phyloP scores from a whole-genome alignment of 108 stramenopile genomes.

The Cyclotella kingstonii region DNA sequence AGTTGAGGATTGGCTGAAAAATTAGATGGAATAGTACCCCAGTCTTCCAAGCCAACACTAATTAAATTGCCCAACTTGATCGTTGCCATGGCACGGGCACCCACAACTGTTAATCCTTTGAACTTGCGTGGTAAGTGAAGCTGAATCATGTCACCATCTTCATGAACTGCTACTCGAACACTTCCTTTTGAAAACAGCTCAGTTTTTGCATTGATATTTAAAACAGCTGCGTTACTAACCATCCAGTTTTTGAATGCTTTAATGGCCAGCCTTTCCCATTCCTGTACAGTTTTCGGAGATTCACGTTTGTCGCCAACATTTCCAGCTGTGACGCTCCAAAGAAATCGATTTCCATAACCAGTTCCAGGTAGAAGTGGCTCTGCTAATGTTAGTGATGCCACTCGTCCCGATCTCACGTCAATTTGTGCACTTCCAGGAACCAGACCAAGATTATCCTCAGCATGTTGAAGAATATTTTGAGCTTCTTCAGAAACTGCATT shows the following conservation, averaged over 20 bases:
- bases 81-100: slow-evolving; percentile 7
- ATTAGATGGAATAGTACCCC: slow-evolving; percentile 5
- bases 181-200: slow-evolving; percentile 14
- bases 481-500: neutral
- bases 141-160: slow-evolving; percentile 23
- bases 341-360: slow-evolving; percentile 13
- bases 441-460: neutral
- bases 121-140: slow-evolving; percentile 7
- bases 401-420: slow-evolving; percentile 14
- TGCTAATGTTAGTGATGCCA: neutral
- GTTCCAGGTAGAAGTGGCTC: slow-evolving; percentile 14
- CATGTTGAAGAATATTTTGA: neutral
- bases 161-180: slow-evolving; percentile 8
- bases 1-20: neutral
- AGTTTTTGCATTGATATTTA: slow-evolving; percentile 7
- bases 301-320: neutral
- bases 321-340: slow-evolving; percentile 12
- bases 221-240: slow-evolving; percentile 1
- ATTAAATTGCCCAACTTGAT: slow-evolving; percentile 22
- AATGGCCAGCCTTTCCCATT: slow-evolving; percentile 6
- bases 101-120: slow-evolving; percentile 9
- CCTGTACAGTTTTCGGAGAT: neutral
- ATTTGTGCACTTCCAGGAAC: slow-evolving; percentile 2
- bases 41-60: slow-evolving; percentile 16
- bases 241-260: slow-evolving; percentile 15